phyloP scores from a whole-genome alignment of 2,329 filamentous ascomycete genomes.

The Monosporascus sp. region DNA sequence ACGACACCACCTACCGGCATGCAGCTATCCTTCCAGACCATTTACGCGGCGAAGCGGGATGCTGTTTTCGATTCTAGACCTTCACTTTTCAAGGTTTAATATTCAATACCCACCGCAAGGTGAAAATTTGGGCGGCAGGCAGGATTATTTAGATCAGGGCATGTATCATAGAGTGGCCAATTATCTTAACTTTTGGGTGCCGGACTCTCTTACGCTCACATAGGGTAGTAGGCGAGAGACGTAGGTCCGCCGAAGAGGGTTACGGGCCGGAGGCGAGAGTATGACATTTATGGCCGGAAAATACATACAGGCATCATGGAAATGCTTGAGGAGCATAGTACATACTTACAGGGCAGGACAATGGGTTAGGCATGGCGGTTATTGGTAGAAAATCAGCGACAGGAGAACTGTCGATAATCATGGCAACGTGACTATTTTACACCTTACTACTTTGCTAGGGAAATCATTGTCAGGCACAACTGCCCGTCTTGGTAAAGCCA shows the following conservation, averaged over 20 bases:
- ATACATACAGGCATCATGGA: background rate
- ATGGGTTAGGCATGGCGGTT: background rate
- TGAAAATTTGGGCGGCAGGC: constrained; percentile 3
- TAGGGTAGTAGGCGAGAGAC: too few relatives aligned
- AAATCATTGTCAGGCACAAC: constrained; percentile 13
- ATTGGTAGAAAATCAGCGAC: background rate
- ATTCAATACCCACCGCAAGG: constrained; percentile 10
- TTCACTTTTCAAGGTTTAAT: constrained; percentile 12
- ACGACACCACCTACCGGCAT: constrained; percentile 6
- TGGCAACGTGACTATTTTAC: background rate
- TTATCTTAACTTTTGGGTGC: constrained; percentile 7
- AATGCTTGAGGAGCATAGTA: background rate
- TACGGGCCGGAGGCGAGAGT: background rate
- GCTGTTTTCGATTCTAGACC: constrained; percentile 13
- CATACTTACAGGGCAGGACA: background rate
- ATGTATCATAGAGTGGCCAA: constrained; percentile 16
- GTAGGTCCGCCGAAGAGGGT: background rate
- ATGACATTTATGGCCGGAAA: background rate
- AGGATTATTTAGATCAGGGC: constrained; percentile 13
- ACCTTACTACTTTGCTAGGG: background rate
- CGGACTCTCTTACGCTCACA: background rate
- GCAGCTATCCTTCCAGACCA: background rate
- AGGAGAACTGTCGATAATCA: background rate
- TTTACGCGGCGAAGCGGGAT: background rate
- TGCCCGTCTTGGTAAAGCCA: constrained; percentile 5